These are phyloP conservation scores for Blechomonas ayalai DNA, from an alignment of 208 protist genomes.

Conservation along the genomic window DNA sequence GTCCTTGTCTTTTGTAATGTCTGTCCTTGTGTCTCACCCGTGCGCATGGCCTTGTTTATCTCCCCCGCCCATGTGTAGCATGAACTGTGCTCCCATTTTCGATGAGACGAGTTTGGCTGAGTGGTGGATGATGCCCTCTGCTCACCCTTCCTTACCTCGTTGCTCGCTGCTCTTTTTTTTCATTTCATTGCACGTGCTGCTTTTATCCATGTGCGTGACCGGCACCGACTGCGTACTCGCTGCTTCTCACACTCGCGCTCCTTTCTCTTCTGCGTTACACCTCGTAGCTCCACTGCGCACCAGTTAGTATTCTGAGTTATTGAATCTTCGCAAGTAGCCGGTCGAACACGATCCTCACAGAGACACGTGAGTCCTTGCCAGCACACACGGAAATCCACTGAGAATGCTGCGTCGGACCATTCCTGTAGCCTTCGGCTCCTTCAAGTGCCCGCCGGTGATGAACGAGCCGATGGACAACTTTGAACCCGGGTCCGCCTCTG, in stretches of 20 bases:
- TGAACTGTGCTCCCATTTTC: no score
- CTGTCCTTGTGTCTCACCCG: no score
- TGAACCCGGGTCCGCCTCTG: slow-evolving; percentile 60
- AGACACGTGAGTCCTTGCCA: no score
- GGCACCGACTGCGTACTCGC: no score
- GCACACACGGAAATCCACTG: background rate
- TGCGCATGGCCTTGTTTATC: no score
- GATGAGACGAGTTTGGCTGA: no score
- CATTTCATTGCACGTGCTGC: background rate
- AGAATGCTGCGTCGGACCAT: slow-evolving; percentile 74
- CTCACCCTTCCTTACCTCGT: background rate
- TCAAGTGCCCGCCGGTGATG: slow-evolving; percentile 54
- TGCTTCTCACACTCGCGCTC: background rate
- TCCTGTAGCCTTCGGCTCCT: slow-evolving; percentile 40
- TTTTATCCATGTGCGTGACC: no score
- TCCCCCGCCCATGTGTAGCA: no score
- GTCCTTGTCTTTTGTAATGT: no score
- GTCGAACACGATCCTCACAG: no score
- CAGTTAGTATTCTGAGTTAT: no score
- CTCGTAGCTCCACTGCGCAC: background rate
- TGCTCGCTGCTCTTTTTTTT: background rate
- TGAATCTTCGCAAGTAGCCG: no score
- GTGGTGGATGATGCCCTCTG: background rate
- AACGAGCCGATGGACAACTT: slow-evolving; percentile 89
- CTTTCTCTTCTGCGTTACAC: background rate